Percentiles rank a stretch among this genome's conserved stretches.
phyloP scores from a whole-genome alignment of 371 early-diverging fungal genomes.

The Coemansia sp. region DNA sequence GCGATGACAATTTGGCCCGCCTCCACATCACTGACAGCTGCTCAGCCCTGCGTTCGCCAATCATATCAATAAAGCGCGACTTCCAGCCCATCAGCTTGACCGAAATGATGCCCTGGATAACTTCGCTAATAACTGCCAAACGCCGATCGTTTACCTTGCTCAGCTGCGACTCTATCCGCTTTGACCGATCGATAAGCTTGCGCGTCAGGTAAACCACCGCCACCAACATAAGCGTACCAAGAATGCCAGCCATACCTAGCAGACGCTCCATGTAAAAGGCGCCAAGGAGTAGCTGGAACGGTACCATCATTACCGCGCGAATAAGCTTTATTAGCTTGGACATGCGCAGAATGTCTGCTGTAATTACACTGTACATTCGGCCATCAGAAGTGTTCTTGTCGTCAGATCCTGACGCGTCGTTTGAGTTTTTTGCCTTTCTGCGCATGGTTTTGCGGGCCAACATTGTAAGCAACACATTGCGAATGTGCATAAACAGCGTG shows the following conservation, averaged over 20 bases:
- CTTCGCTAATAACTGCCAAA: slow-evolving; percentile 58
- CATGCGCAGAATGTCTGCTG: slow-evolving; percentile 73
- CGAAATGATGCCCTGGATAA: slow-evolving; percentile 66
- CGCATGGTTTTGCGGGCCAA: slow-evolving; percentile 30
- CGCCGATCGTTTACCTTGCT: slow-evolving; percentile 58
- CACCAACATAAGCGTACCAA: slow-evolving; percentile 62
- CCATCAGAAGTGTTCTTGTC: slow-evolving; percentile 56
- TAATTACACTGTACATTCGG: slow-evolving; percentile 77
- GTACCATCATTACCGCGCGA: slow-evolving; percentile 52
- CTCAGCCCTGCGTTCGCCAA: slow-evolving; percentile 22
- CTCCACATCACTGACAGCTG: slow-evolving; percentile 52
- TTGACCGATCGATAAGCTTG: slow-evolving; percentile 55
- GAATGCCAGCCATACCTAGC: slow-evolving; percentile 63
- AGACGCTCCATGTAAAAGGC: slow-evolving; percentile 61
- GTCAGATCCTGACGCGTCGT: neutral
- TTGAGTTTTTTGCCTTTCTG: neutral
- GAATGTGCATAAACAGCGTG: slow-evolving; percentile 25
- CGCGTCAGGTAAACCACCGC: slow-evolving; percentile 61
- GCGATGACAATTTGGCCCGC: slow-evolving; percentile 59
- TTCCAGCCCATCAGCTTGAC: slow-evolving; percentile 81
- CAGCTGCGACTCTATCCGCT: slow-evolving; percentile 59
- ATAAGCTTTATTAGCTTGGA: slow-evolving; percentile 57
- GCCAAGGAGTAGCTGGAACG: slow-evolving; percentile 61
- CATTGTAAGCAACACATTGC: slow-evolving; percentile 29
- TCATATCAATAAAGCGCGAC: slow-evolving; percentile 56